Evolutionary conservation across 331 rosid genomes (phyloP), one percentile per base, ranked within the genome.

Genomic region (Prunus yedoensis): DNA sequence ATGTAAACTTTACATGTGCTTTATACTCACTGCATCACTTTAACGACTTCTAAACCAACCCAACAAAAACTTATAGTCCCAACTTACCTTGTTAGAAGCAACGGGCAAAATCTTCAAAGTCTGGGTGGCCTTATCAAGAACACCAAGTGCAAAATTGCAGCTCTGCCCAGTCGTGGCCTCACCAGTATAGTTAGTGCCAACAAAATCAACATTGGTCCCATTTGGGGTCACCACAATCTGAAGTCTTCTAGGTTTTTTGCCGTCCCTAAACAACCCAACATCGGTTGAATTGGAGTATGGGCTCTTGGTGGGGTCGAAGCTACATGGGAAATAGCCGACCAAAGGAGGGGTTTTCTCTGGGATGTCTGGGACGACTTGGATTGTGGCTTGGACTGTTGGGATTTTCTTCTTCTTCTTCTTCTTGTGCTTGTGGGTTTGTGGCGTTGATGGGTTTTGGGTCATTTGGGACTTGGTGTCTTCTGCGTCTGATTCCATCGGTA

Each of bases 311-410:
- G 93, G 96, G 74, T 89, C 84, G 68, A 89, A 94, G 17, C 97
- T 92, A 43, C 97, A 87, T 9, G 99, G 91, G 16, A 94, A 94
- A 80, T 94, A 92, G 15, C 92, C 97, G 10, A 94, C 71, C 54
- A 88, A 23, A 0, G 99, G 99, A 18, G 93, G 70, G 2, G 69
- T 81, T 75, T 71, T 88, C 13, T 84, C 74, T 0, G 93, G 87
- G 52, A 79, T 71, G 13, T 77, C 88, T 2, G 8, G 82, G 59
- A 92, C 9, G 21, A 89, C 78, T 70, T 84, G 76, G 14, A 94
- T 87, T 77, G 81, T 82, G 5, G 83, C 91, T 63, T 81, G 35
- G 12, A 87, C 74, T 1, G 80, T 10, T 18, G 72, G 23, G 27
- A 74, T 35, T 51, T 74, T 46, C 76, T 74, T 88, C 73, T 78